Evolutionary conservation across 192 early-diverging fungal species (phyloP).

Genomic region (Coemansia sp.): DNA sequence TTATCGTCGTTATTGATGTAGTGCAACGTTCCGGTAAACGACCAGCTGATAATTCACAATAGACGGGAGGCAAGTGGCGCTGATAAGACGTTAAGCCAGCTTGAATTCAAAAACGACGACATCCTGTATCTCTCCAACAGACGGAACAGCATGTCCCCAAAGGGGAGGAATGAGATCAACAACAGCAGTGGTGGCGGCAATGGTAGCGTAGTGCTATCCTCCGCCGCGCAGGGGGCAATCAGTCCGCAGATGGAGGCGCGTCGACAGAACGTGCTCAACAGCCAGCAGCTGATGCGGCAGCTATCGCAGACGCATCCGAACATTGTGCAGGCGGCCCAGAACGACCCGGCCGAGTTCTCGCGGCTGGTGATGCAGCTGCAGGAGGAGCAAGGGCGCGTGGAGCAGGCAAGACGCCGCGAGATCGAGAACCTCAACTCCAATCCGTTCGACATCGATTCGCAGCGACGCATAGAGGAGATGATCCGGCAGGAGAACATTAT

Average conservation of each 20-base stretch:
- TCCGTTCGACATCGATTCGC: slow-evolving; percentile 89
- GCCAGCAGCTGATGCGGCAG: slow-evolving; percentile 29
- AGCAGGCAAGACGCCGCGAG: slow-evolving; percentile 31
- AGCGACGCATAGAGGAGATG: slow-evolving; percentile 86
- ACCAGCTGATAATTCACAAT: slow-evolving; percentile 70
- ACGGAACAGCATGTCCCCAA: neutral
- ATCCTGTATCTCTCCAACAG: slow-evolving; percentile 64
- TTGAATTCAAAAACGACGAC: slow-evolving; percentile 71
- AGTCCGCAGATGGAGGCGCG: slow-evolving; percentile 25
- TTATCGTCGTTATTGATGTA: slow-evolving; percentile 16
- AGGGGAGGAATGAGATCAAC: neutral
- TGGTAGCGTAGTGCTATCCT: neutral
- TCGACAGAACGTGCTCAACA: slow-evolving; percentile 39
- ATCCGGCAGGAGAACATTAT: slow-evolving; percentile 84
- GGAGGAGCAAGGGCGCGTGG: slow-evolving; percentile 7
- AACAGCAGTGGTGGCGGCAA: neutral
- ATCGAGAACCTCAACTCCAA: slow-evolving; percentile 66
- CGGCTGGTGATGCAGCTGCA: slow-evolving; percentile 22
- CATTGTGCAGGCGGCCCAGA: slow-evolving; percentile 35
- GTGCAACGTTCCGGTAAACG: slow-evolving; percentile 63
- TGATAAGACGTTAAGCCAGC: slow-evolving; percentile 64
- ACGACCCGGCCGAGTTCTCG: slow-evolving; percentile 21
- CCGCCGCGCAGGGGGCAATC: neutral
- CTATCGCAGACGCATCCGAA: slow-evolving; percentile 28
- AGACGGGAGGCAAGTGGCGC: slow-evolving; percentile 61